Evolutionary conservation across 306 rosid species (phyloP).

Genomic region (Crataegus laevigata): DNA sequence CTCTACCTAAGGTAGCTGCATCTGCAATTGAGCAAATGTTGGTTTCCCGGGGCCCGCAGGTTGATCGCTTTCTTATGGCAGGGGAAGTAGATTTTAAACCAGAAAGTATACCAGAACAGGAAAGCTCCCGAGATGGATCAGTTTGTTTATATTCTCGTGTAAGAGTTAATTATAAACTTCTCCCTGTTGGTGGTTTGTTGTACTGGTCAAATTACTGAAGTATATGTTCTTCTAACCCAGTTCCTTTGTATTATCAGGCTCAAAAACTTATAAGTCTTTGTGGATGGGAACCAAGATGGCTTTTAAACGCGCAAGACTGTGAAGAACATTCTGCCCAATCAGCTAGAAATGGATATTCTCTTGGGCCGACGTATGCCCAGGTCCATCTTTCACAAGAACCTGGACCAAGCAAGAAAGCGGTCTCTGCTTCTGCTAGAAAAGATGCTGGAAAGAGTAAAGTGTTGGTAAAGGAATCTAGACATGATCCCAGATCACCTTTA

Average conservation of each 20-base stretch:
- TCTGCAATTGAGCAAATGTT: constrained; percentile 80
- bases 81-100: constrained; percentile 65
- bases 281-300: constrained; percentile 99
- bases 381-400: constrained; percentile 58
- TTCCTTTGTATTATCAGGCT: constrained; percentile 56
- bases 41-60: constrained; percentile 59
- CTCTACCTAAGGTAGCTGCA: constrained; percentile 68
- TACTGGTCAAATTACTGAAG: constrained; percentile 9
- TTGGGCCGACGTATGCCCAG: constrained; percentile 69
- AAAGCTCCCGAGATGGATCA: constrained; percentile 71
- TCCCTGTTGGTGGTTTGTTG: constrained; percentile 2
- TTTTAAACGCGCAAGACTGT: constrained; percentile 79
- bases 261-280: constrained; percentile 96
- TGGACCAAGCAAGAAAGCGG: constrained; percentile 58
- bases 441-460: constrained; percentile 70
- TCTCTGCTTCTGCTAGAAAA: constrained; percentile 65
- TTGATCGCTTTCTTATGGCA: constrained; percentile 59
- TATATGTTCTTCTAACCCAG: constrained; percentile 20
- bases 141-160: constrained; percentile 64
- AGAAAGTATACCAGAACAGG: constrained; percentile 58
- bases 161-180: constrained; percentile 22
- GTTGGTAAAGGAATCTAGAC: constrained; percentile 56
- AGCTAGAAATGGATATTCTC: constrained; percentile 85
- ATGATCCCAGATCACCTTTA: constrained; percentile 65
- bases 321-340: constrained; percentile 99